phyloP scores from a whole-genome alignment of 2,329 filamentous ascomycete genomes.

The Sporothrix brunneoviolacea region DNA sequence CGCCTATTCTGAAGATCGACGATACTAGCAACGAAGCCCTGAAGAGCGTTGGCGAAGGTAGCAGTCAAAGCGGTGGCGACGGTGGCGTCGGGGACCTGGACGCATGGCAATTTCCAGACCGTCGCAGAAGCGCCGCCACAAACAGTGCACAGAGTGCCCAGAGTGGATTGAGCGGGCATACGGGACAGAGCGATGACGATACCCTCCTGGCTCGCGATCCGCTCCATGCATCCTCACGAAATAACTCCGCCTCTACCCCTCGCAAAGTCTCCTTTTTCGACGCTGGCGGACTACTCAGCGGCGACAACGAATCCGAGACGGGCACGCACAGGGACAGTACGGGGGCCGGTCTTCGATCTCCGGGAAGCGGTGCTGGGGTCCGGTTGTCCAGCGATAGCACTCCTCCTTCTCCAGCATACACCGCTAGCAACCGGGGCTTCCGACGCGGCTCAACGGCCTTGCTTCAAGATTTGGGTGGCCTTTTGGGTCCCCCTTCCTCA shows the following conservation, averaged over 20 bases:
- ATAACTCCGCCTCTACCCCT: slow-evolving; percentile 38
- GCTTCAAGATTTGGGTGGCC: slow-evolving; percentile 52
- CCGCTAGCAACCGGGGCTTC: slow-evolving; percentile 38
- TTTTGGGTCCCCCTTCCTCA: slow-evolving; percentile 35
- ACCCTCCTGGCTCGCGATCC: slow-evolving; percentile 35
- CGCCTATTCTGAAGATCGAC: slow-evolving; percentile 25
- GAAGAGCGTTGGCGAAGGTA: slow-evolving; percentile 11
- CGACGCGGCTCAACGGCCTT: slow-evolving; percentile 50
- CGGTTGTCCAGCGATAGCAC: slow-evolving; percentile 31
- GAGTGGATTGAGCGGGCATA: slow-evolving; percentile 26
- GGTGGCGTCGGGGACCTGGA: slow-evolving; percentile 31
- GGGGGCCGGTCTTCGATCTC: slow-evolving; percentile 28
- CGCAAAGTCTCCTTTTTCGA: slow-evolving; percentile 75
- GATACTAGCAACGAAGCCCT: slow-evolving; percentile 27
- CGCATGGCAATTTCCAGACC: slow-evolving; percentile 42
- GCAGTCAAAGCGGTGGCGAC: not conserved
- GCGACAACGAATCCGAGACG: slow-evolving; percentile 24
- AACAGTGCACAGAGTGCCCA: slow-evolving; percentile 26
- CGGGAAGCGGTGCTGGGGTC: slow-evolving; percentile 18
- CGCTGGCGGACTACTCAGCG: slow-evolving; percentile 65
- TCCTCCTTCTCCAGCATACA: slow-evolving; percentile 32
- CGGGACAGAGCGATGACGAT: slow-evolving; percentile 34
- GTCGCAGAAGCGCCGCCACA: slow-evolving; percentile 24
- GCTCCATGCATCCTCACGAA: slow-evolving; percentile 31
- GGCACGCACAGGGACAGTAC: slow-evolving; percentile 33